Conservation (phyloP, 2,329 filamentous ascomycete genomes). For the Ophiostoma australiae region DNA sequence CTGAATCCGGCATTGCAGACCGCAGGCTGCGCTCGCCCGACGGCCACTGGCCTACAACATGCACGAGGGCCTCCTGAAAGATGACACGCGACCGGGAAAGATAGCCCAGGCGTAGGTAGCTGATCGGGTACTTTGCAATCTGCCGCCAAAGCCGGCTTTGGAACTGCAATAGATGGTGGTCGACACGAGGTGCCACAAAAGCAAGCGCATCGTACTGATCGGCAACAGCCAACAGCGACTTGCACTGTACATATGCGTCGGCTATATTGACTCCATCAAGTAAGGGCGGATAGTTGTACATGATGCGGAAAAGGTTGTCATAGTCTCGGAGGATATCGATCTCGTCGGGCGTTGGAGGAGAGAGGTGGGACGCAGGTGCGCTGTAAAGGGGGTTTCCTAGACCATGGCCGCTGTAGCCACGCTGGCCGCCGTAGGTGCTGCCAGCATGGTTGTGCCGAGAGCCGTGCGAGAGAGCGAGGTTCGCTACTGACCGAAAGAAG, state of each 20-base stretch:
- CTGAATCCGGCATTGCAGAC: slow-evolving; percentile 64
- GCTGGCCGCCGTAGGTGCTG: slow-evolving; percentile 37
- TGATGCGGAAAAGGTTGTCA: slow-evolving; percentile 90
- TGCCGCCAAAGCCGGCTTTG: slow-evolving; percentile 90
- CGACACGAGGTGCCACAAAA: slow-evolving; percentile 82
- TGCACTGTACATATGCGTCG: slow-evolving; percentile 89
- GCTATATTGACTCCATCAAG: slow-evolving; percentile 86
- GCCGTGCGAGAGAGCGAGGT: slow-evolving; percentile 56
- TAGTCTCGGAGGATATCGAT: slow-evolving; percentile 83
- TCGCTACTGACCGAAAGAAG: slow-evolving; percentile 86
- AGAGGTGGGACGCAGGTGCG: slow-evolving; percentile 29
- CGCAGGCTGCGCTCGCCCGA: slow-evolving; percentile 71
- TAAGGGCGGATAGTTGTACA: slow-evolving; percentile 84
- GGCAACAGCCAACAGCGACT: slow-evolving; percentile 79
- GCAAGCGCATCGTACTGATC: slow-evolving; percentile 89
- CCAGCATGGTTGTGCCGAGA: slow-evolving; percentile 31
- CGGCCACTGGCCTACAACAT: slow-evolving; percentile 94
- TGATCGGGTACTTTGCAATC: slow-evolving; percentile 91
- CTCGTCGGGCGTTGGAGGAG: slow-evolving; percentile 53
- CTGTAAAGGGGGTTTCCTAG: slow-evolving; percentile 28
- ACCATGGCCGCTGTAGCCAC: slow-evolving; percentile 30
- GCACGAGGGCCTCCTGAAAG: slow-evolving; percentile 81
- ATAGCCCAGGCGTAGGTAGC: slow-evolving; percentile 84
- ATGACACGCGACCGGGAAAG: slow-evolving; percentile 78
- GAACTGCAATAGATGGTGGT: slow-evolving; percentile 90